Evolutionary conservation across 208 protist species (phyloP).

Genomic region (Wallacemonas sp.): DNA sequence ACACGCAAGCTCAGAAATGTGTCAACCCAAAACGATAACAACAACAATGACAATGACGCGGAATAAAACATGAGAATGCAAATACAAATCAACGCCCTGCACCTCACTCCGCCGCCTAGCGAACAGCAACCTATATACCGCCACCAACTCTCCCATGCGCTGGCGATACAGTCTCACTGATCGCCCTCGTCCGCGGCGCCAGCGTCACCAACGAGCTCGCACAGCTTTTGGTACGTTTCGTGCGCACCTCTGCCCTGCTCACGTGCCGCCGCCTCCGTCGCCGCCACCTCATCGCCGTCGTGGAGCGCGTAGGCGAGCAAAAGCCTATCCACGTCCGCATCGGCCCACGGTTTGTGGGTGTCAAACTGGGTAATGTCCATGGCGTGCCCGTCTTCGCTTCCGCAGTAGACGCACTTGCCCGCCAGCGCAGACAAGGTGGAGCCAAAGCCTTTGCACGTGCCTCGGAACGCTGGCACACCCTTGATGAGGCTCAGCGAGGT

Average conservation of each 20-base stretch:
- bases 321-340: conserved; percentile 45
- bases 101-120: no score
- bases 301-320: conserved; percentile 46
- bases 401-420: conserved; percentile 54
- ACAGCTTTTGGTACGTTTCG: conserved; percentile 38
- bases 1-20: background rate
- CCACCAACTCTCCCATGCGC: background rate
- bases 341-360: conserved; percentile 43
- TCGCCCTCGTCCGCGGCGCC: conserved; percentile 1
- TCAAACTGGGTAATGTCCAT: conserved; percentile 31
- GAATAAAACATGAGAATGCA: no score
- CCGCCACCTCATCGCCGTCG: conserved; percentile 67
- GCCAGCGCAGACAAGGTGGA: conserved; percentile 47
- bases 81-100: no score
- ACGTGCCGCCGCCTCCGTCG: conserved; percentile 54
- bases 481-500: conserved; percentile 52
- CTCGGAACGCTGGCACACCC: conserved; percentile 68
- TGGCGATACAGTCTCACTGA: background rate
- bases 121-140: no score
- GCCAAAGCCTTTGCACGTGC: conserved; percentile 74
- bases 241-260: conserved; percentile 30
- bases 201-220: conserved; percentile 14
- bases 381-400: conserved; percentile 62
- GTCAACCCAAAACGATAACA: background rate
- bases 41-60: background rate